Conservation (phyloP, 352 stramenopile genomes). For the Phytophthora ohioensis region DNA sequence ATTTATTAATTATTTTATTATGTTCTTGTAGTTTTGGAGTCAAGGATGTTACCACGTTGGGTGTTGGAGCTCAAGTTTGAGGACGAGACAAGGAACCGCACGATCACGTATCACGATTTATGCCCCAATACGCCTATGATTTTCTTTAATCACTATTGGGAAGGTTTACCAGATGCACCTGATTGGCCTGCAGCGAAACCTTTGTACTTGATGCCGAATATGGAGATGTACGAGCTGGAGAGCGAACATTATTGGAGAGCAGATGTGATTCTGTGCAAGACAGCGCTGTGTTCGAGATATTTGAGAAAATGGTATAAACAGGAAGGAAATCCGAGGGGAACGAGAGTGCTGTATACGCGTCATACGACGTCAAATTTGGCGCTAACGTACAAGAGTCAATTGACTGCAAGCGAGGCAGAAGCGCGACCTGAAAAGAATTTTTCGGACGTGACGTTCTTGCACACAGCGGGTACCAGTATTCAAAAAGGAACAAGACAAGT, state of each 20-base stretch:
- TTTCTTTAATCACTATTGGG: constrained; percentile 74
- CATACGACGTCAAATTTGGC: constrained; percentile 65
- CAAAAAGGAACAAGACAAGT: constrained; percentile 54
- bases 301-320: constrained; percentile 64
- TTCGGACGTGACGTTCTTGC: constrained; percentile 47
- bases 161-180: constrained; percentile 34
- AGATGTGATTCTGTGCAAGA: constrained; percentile 68
- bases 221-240: constrained; percentile 72
- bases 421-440: constrained; percentile 48
- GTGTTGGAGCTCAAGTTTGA: constrained; percentile 43
- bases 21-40: constrained; percentile 42
- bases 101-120: constrained; percentile 58
- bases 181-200: constrained; percentile 51
- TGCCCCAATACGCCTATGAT: constrained; percentile 60
- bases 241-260: constrained; percentile 51
- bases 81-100: constrained; percentile 29
- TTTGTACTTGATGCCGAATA: constrained; percentile 65
- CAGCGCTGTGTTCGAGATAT: constrained; percentile 46
- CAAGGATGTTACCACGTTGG: constrained; percentile 56
- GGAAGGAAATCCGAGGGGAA: constrained; percentile 59
- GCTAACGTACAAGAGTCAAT: constrained; percentile 31
- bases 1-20: constrained; percentile 3
- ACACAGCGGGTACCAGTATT: constrained; percentile 56
- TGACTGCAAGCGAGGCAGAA: constrained; percentile 14
- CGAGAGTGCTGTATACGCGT: constrained; percentile 66